phyloP scores from a whole-genome alignment of 768 basidiomycete species.

The Tricholoma flavovirens region DNA sequence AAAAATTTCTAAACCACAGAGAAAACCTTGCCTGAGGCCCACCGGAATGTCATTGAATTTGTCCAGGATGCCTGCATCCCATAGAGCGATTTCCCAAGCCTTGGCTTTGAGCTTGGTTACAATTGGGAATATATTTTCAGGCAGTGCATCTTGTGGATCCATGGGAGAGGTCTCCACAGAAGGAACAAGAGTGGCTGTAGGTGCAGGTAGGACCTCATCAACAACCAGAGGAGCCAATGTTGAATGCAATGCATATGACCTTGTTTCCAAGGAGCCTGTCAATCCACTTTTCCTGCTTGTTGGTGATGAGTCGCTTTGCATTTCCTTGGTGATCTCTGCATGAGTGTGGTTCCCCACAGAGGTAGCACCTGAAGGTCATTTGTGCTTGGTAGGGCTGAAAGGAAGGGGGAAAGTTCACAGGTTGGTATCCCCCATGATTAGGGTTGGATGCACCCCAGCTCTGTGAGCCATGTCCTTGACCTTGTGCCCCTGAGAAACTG shows the following conservation, averaged over 20 bases:
- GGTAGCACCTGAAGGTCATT: too few relatives aligned
- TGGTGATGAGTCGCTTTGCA: too few relatives aligned
- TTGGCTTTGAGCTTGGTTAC: neutral
- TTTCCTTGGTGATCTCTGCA: too few relatives aligned
- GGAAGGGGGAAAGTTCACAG: too few relatives aligned
- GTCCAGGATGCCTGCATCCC: neutral
- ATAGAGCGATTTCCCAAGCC: neutral
- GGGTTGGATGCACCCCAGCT: too few relatives aligned
- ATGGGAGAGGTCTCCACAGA: neutral
- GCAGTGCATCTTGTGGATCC: neutral
- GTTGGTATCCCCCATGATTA: too few relatives aligned
- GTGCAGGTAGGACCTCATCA: neutral
- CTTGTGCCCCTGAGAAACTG: too few relatives aligned
- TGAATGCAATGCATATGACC: neutral
- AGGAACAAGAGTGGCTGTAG: neutral
- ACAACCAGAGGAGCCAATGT: neutral
- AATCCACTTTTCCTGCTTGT: too few relatives aligned
- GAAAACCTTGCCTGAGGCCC: slow-evolving; percentile 1
- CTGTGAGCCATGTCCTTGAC: too few relatives aligned
- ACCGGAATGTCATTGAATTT: neutral
- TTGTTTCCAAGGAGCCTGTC: neutral
- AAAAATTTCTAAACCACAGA: slow-evolving; percentile 1
- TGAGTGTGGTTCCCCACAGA: too few relatives aligned
- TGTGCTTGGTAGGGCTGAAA: too few relatives aligned
- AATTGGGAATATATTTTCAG: neutral